Base-by-base conservation (phyloP, 495 filamentous ascomycete species). In the Talaromyces liani region DNA sequence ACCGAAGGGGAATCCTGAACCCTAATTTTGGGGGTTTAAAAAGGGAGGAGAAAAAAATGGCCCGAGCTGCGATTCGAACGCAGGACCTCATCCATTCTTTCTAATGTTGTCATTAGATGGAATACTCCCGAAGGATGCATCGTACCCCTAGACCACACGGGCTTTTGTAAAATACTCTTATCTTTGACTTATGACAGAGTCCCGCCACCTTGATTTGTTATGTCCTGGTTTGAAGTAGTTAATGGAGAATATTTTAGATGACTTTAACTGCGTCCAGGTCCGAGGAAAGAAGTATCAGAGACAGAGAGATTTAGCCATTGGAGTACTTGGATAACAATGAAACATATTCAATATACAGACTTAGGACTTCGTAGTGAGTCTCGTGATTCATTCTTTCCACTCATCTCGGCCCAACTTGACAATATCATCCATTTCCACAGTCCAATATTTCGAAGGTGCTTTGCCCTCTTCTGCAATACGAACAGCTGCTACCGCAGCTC, bases 401-500 rank as follows among this genome's bases (percentile, higher is more conserved):
- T 75, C 67, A 55, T 73, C 71, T 63, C 72, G 66, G 6, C 74
- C 74, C 34, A 70, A 65, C 61, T 63, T 71, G 53, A 77, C 62
- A 60, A 77, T 71, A 67, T 76, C 74, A 62, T 67, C 64, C 63
- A 68, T 65, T 55, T 77, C 74, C 3, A 77, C 20, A 33, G 71
- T 64, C 75, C 75, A 77, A 53, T 70, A 73, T 22, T 67, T 70
- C 1, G 71, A 71, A 10, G 72, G 74, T 6, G 75, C 74, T 57
- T 74, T 77, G 0, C 75, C 75, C 29, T 75, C 69, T 18, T 68
- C 64, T 4, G 65, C 72, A 57, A 71, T 60, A 53, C 70, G 65
- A 49, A 68, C 74, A 56, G 74, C 75, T 27, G 69, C 71, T 6
- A 77, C 74, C 36, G 74, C 75, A 6, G 75, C 75, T 58, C 74